Base-by-base conservation (phyloP, 2,329 filamentous ascomycete species). In the Arthrobotrys pseudoclavata region DNA sequence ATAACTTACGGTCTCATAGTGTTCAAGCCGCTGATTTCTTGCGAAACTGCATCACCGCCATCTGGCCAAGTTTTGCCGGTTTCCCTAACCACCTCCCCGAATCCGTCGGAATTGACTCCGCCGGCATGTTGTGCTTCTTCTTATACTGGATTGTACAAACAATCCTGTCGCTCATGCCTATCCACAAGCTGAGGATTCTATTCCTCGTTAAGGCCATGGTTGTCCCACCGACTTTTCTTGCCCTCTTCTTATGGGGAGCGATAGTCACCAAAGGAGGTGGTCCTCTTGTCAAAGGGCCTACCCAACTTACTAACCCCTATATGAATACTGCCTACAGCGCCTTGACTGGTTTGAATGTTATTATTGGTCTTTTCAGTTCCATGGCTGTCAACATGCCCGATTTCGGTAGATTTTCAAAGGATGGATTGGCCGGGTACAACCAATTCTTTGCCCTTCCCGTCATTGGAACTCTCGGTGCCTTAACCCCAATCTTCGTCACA, bases 301-400 rank as follows among this genome's bases (percentile, higher is more conserved):
- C 80, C 15, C 72, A 82, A 31, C 80, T 85, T 48, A 84, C 82
- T 4, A 82, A 82, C 24, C 4, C n/a, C 0, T 85, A 85, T 48
- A 85, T 85, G 82, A 85, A 84, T 22, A 84, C 83, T 4, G 82
- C 83, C 10, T 86, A 85, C 82, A 85, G 84, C 1, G 84, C 83
- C 15, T 79, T 86, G 20, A 84, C 85, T 1, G 84, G 84, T 2
- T 81, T 86, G 66, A 86, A 85, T 47, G 85, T 84, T 13, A 86
- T 87, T 34, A 86, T 86, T 22, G 86, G 86, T 18, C 84, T 86
- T 9, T 87, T 86, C 81, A 84, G 83, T 12, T 86, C 85, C 24
- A 83, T 86, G 72, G 86, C 86, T 0, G 85, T 87, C 69, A 88
- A 88, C 80, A 87, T 87, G 82, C 84, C 86, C 22, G 84, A 85